Percentiles rank a stretch among this genome's conserved stretches.
Conservation (phyloP, 306 rosid species). For the Purshia tridentata region DNA sequence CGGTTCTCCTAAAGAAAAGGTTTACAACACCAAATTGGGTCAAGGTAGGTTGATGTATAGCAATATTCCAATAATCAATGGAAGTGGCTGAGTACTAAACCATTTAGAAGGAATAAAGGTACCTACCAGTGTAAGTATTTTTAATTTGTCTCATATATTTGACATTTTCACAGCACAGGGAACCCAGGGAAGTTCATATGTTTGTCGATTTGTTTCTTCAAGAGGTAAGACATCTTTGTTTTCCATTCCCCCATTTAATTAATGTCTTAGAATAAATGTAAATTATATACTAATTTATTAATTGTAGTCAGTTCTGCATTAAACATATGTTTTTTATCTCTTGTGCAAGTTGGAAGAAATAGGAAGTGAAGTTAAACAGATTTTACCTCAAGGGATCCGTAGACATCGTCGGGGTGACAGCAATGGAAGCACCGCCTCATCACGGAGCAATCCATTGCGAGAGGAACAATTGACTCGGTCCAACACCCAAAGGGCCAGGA, state of each 20-base stretch:
- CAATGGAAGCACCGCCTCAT: constrained; percentile 81
- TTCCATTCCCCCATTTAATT: background rate
- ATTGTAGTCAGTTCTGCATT: background rate
- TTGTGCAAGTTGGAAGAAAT: constrained; percentile 67
- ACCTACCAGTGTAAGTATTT: constrained; percentile 22
- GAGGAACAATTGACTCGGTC: constrained; percentile 79
- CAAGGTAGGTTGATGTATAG: constrained; percentile 55
- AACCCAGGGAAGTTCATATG: constrained; percentile 97
- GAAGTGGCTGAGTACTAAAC: background rate
- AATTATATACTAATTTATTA: background rate
- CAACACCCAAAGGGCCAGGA: constrained; percentile 79
- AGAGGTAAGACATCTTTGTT: constrained; percentile 59
- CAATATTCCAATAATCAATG: constrained; percentile 6
- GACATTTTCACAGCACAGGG: constrained; percentile 76
- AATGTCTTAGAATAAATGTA: constrained; percentile 15
- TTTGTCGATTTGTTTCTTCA: constrained; percentile 88
- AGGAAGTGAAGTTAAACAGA: constrained; percentile 71
- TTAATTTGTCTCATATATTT: constrained; percentile 20
- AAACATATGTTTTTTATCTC: constrained; percentile 17
- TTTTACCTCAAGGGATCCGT: constrained; percentile 67
- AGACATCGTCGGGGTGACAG: constrained; percentile 83
- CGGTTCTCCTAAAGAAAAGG: constrained; percentile 83
- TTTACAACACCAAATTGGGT: constrained; percentile 89
- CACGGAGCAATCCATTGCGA: constrained; percentile 82
- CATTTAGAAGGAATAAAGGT: constrained; percentile 8